Percentiles rank a stretch among this genome's conserved stretches.
Evolutionary conservation across 2,329 filamentous ascomycete species (phyloP).

Genomic region (Rugonectria rugulosa): DNA sequence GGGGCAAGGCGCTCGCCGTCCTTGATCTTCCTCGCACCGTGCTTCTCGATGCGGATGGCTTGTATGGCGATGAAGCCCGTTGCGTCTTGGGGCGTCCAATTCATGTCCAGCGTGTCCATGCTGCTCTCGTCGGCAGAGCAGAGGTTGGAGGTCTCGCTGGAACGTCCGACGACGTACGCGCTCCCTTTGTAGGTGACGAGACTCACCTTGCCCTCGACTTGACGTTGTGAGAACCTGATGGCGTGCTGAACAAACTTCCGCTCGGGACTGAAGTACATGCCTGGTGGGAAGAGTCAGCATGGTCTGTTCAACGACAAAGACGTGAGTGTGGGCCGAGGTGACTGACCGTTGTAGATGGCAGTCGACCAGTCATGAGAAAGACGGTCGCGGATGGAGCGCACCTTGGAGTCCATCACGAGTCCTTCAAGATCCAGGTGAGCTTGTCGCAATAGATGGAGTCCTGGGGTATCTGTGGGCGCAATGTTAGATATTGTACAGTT

Average conservation of each 20-base stretch:
- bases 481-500: no score
- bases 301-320: no score
- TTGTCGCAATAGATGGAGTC: slow-evolving; percentile 33
- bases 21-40: slow-evolving; percentile 25
- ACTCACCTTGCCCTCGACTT: slow-evolving; percentile 47
- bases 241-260: slow-evolving; percentile 57
- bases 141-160: slow-evolving; percentile 50
- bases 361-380: slow-evolving; percentile 54
- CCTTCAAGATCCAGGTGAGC: slow-evolving; percentile 59
- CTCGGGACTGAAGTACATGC: slow-evolving; percentile 60
- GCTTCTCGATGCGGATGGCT: slow-evolving; percentile 65
- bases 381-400: slow-evolving; percentile 60
- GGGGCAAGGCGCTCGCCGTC: slow-evolving; percentile 28
- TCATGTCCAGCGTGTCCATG: slow-evolving; percentile 44
- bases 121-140: slow-evolving; percentile 56
- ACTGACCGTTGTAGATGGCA: slow-evolving; percentile 51
- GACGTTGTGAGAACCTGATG: slow-evolving; percentile 63
- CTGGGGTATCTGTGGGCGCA: no score
- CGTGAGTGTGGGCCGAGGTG: no score
- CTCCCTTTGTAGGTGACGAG: slow-evolving; percentile 43
- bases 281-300: not conserved
- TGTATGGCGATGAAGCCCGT: slow-evolving; percentile 70
- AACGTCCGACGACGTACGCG: slow-evolving; percentile 52
- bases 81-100: slow-evolving; percentile 42
- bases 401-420: slow-evolving; percentile 61